A percentile compares a stretch with the other conserved stretches of the same genome.
Conservation (phyloP, 495 filamentous ascomycete genomes). For the Chaetomium fimeti region DNA sequence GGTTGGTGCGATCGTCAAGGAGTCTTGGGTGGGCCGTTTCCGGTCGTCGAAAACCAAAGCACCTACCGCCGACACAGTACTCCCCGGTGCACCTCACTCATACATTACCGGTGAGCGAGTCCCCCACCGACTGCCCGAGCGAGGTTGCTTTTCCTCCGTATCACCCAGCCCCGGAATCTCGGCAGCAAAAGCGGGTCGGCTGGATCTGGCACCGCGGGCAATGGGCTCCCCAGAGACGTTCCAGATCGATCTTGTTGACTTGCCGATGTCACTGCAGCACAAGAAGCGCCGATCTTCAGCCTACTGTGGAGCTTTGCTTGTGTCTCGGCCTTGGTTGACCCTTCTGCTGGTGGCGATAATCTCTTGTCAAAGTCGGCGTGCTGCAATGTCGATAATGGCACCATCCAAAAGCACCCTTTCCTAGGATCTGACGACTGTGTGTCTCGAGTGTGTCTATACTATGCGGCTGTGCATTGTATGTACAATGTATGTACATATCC, state of each 20-base stretch:
- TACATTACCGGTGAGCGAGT: background rate
- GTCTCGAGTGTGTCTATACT: too few relatives aligned
- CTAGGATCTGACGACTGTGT: background rate
- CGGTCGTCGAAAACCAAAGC: background rate
- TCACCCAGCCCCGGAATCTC: slow-evolving; percentile 13
- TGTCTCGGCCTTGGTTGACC: background rate
- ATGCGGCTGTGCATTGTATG: too few relatives aligned
- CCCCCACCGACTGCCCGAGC: background rate
- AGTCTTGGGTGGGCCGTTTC: background rate
- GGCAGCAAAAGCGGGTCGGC: slow-evolving; percentile 16
- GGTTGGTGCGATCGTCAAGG: background rate
- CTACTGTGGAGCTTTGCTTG: background rate
- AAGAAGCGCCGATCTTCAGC: background rate
- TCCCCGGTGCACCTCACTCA: too few relatives aligned
- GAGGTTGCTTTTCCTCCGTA: background rate
- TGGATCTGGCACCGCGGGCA: background rate
- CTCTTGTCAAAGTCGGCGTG: background rate
- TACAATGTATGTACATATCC: too few relatives aligned
- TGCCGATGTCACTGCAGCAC: background rate
- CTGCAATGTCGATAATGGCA: background rate
- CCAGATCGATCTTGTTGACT: slow-evolving; percentile 1
- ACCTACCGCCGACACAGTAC: background rate
- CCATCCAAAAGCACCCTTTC: background rate
- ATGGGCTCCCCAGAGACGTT: background rate
- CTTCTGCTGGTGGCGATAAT: background rate